Conservation (phyloP, 177 flowering plant species). For the Vitis hybrid region DNA sequence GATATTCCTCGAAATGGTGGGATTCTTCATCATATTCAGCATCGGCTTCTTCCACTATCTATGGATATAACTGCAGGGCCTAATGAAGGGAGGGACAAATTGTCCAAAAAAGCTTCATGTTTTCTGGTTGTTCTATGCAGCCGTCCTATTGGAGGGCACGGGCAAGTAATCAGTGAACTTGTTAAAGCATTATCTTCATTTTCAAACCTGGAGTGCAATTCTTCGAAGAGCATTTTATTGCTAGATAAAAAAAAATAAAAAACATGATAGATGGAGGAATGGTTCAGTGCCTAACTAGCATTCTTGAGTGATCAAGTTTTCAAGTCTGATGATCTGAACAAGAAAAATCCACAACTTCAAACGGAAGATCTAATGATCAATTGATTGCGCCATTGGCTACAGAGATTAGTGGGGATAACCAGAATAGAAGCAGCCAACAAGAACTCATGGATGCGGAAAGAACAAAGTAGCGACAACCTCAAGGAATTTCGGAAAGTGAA, state of each 20-base stretch:
- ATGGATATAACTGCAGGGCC: constrained; percentile 62
- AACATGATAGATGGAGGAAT: too few species aligned
- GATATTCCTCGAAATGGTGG: too few species aligned
- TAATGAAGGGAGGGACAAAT: constrained; percentile 79
- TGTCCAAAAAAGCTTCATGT: constrained; percentile 89
- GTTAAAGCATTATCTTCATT: constrained; percentile 8
- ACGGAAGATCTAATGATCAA: constrained; percentile 59
- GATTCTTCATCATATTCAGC: constrained; percentile 72
- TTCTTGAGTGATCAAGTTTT: too few species aligned
- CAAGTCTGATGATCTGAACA: constrained; percentile 46
- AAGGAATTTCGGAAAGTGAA: constrained; percentile 28
- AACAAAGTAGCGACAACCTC: too few species aligned
- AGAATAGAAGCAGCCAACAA: background rate
- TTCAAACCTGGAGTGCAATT: too few species aligned
- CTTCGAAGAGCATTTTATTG: too few species aligned
- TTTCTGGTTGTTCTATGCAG: constrained; percentile 83
- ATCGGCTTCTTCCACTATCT: constrained; percentile 63
- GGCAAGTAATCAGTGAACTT: constrained; percentile 73
- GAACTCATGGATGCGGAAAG: too few species aligned
- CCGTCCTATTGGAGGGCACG: constrained; percentile 87
- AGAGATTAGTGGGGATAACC: constrained; percentile 37
- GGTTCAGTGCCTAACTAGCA: too few species aligned
- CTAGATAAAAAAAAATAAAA: too few species aligned
- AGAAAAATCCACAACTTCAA: constrained; percentile 44
- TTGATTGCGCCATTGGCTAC: constrained; percentile 22